These are phyloP conservation scores for Chaetoceros tenuissimus DNA, from an alignment of 108 stramenopile genomes.

Conservation along the genomic window DNA sequence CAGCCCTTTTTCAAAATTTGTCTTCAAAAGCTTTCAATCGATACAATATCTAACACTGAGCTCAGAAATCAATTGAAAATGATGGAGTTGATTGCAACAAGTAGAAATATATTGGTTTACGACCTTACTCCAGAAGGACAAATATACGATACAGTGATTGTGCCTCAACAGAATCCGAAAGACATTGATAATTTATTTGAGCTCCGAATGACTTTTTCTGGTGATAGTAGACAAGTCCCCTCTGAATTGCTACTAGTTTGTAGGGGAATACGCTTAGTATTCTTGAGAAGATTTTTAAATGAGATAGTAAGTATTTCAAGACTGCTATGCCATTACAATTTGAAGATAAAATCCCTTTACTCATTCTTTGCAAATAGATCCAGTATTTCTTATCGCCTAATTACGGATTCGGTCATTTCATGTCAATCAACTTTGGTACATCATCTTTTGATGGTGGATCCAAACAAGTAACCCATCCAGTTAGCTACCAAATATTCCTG, in stretches of 20 bases:
- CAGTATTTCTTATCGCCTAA: slow-evolving; percentile 54
- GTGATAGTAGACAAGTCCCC: slow-evolving; percentile 14
- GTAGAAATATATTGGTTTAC: background rate
- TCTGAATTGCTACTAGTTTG: slow-evolving; percentile 23
- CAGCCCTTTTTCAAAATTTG: background rate
- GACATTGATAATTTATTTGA: background rate
- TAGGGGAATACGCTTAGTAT: slow-evolving; percentile 34
- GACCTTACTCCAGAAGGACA: slow-evolving; percentile 29
- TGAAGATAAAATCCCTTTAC: too few species aligned
- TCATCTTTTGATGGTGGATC: slow-evolving; percentile 9
- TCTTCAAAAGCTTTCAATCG: background rate
- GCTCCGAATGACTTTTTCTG: slow-evolving; percentile 8
- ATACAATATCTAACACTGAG: background rate
- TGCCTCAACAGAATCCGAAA: background rate
- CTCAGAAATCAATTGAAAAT: background rate
- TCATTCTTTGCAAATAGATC: too few species aligned
- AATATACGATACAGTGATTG: background rate
- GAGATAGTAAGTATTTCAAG: slow-evolving; percentile 37
- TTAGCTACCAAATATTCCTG: slow-evolving; percentile 21
- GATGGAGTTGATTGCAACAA: background rate
- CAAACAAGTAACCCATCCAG: slow-evolving; percentile 10
- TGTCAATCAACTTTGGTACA: background rate
- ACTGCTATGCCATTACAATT: too few species aligned
- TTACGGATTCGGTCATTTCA: slow-evolving; percentile 46
- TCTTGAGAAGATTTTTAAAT: slow-evolving; percentile 45